Evolutionary conservation across 2,329 filamentous ascomycete species (phyloP), one percentile per base, ranked within the genome.

Genomic region (Parascedosporium putredinis): DNA sequence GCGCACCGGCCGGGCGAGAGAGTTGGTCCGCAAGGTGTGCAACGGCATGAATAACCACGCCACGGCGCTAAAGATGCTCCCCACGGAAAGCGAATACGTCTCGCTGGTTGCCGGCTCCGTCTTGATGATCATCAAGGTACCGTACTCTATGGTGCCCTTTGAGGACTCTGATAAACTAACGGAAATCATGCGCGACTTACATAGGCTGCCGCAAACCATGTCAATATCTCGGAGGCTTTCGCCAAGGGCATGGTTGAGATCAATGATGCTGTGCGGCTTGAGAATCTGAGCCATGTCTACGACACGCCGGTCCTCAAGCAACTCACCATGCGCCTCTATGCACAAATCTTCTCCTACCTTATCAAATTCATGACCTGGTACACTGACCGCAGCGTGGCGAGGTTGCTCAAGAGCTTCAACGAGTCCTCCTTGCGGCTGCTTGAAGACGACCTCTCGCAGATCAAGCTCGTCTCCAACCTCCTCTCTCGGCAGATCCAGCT

Each of bases 141-240:
- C 10, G 16, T n/a, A n/a, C n/a, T n/a, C n/a, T n/a, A n/a, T n/a
- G n/a, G n/a, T n/a, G n/a, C n/a, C n/a, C n/a, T n/a, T n/a, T n/a
- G n/a, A n/a, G n/a, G n/a, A n/a, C n/a, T n/a, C n/a, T n/a, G n/a
- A n/a, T n/a, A n/a, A n/a, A 16, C 27, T 1, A 8, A 8, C 23
- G 10, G 4, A 16, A 9, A 42, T 16, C 29, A 8, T 33, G n/a
- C 8, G n/a, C 20, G 5, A 4, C 38, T 10, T 34, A 10, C 2
- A n/a, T 3, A 55, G 55, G 55, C 55, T 2, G 51, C 55, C 3
- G 53, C 55, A 12, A 56, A 56, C 40, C 40, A 56, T n/a, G 49
- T 47, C 33, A 47, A 50, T 20, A 52, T 56, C 7, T 43, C 53
- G 3, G 53, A 55, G 20, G 40, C 53, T 5, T 55, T 56, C 24